A percentile compares a stretch with the other conserved stretches of the same genome.
These are phyloP conservation scores for Penicillium crystallinum DNA, from an alignment of 495 filamentous ascomycete species.

Conservation along the genomic window DNA sequence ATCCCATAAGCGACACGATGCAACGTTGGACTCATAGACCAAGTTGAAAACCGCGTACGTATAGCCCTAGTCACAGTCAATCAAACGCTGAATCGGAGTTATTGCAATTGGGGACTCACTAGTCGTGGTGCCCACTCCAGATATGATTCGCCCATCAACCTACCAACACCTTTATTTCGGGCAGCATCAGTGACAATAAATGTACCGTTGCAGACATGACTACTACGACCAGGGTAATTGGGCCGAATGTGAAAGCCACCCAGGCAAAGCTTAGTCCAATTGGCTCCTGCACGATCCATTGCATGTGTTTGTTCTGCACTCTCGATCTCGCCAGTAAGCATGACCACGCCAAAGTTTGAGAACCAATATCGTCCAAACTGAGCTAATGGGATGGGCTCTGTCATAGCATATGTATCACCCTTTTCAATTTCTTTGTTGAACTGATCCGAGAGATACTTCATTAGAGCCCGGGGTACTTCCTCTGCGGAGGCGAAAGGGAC, in stretches of 20 bases:
- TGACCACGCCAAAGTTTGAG: constrained; percentile 87
- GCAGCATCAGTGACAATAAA: constrained; percentile 90
- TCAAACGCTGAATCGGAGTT: neutral
- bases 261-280: constrained; percentile 82
- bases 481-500: constrained; percentile 74
- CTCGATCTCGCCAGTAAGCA: constrained; percentile 80
- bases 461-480: constrained; percentile 68
- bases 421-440: constrained; percentile 92
- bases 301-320: constrained; percentile 53
- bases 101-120: constrained; percentile 37
- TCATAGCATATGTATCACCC: constrained; percentile 95
- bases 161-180: constrained; percentile 84
- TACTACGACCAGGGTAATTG: constrained; percentile 94
- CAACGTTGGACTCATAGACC: constrained; percentile 96
- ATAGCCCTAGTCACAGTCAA: constrained; percentile 58
- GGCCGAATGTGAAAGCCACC: constrained; percentile 97
- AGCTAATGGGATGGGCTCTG: constrained; percentile 66
- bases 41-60: constrained; percentile 97
- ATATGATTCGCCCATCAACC: constrained; percentile 90
- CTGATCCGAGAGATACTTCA: constrained; percentile 78
- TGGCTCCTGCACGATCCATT: constrained; percentile 53
- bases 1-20: constrained; percentile 94
- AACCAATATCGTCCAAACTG: constrained; percentile 92
- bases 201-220: constrained; percentile 93
- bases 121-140: constrained; percentile 91